Evolutionary conservation across 75 land plant genomes (phyloP).

Genomic region (Selaginella tamariscina): DNA sequence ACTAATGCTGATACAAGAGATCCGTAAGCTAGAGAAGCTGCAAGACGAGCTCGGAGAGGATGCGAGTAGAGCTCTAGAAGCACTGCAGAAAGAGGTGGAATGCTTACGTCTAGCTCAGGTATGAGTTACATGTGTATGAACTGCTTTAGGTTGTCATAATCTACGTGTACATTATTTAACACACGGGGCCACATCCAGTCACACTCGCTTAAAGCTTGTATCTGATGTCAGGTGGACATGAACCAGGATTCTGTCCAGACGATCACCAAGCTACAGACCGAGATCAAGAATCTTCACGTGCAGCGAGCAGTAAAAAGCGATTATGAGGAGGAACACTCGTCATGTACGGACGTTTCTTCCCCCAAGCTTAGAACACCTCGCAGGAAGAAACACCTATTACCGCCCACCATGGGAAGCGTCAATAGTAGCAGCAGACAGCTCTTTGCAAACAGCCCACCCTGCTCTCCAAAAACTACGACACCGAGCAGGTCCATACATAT

Average conservation of each 20-base stretch:
- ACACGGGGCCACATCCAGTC: too few species aligned
- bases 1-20: conserved; percentile 79
- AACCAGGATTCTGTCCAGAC: conserved; percentile 94
- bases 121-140: too few species aligned
- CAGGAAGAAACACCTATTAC: conserved; percentile 17
- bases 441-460: conserved; percentile 19
- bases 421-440: conserved; percentile 19
- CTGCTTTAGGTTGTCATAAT: too few species aligned
- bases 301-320: not conserved
- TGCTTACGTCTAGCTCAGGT: conserved; percentile 59
- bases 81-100: conserved; percentile 79
- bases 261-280: conserved; percentile 78
- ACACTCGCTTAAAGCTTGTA: too few species aligned
- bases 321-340: not conserved
- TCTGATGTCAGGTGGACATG: too few species aligned
- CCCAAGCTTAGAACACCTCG: conserved; percentile 17
- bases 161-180: too few species aligned
- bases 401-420: conserved; percentile 16
- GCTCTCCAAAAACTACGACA: conserved; percentile 14
- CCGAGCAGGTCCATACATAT: too few species aligned
- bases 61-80: conserved; percentile 46
- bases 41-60: conserved; percentile 96
- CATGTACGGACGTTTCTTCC: not conserved
- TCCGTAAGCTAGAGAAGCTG: conserved; percentile 84
- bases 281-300: conserved; percentile 42